A percentile compares a stretch with the other conserved stretches of the same genome.
Evolutionary conservation across 495 filamentous ascomycete genomes (phyloP).

Genomic region (Podospora bellae-mahoneyi): DNA sequence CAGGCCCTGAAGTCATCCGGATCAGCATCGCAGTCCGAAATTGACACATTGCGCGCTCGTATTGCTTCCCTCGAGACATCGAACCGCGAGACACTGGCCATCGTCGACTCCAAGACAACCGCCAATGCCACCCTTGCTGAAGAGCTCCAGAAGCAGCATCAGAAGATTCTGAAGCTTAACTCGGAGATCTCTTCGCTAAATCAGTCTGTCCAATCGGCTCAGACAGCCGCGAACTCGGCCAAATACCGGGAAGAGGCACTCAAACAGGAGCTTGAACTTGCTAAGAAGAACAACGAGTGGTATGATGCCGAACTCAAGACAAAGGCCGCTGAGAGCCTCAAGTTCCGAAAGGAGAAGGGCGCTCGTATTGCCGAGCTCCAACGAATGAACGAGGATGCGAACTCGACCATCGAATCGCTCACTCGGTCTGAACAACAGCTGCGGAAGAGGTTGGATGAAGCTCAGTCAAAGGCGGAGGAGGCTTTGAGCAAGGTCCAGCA

Average conservation of each 20-base stretch:
- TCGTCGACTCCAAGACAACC: slow-evolving; percentile 82
- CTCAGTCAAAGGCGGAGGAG: slow-evolving; percentile 82
- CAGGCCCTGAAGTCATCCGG: slow-evolving; percentile 72
- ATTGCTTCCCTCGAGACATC: slow-evolving; percentile 83
- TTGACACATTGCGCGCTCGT: slow-evolving; percentile 68
- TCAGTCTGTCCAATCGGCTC: slow-evolving; percentile 74
- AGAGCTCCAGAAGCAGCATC: slow-evolving; percentile 81
- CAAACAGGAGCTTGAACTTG: slow-evolving; percentile 81
- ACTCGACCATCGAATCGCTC: slow-evolving; percentile 67
- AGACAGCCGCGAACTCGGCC: slow-evolving; percentile 68
- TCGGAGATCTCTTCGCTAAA: slow-evolving; percentile 76
- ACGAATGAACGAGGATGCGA: slow-evolving; percentile 80
- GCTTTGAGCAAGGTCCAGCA: slow-evolving; percentile 74
- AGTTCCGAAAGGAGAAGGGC: slow-evolving; percentile 92
- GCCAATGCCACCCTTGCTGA: slow-evolving; percentile 82
- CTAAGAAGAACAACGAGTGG: slow-evolving; percentile 88
- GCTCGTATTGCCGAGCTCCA: slow-evolving; percentile 82
- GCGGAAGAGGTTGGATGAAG: slow-evolving; percentile 74
- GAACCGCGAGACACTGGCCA: slow-evolving; percentile 80
- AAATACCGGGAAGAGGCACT: slow-evolving; percentile 86
- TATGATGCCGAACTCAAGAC: slow-evolving; percentile 85
- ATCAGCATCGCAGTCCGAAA: slow-evolving; percentile 71
- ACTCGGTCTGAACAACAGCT: slow-evolving; percentile 75
- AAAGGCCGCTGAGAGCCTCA: slow-evolving; percentile 77
- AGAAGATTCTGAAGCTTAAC: slow-evolving; percentile 77